Conservation (phyloP, 2,329 filamentous ascomycete species). For the Ilyonectria mors-panacis region DNA sequence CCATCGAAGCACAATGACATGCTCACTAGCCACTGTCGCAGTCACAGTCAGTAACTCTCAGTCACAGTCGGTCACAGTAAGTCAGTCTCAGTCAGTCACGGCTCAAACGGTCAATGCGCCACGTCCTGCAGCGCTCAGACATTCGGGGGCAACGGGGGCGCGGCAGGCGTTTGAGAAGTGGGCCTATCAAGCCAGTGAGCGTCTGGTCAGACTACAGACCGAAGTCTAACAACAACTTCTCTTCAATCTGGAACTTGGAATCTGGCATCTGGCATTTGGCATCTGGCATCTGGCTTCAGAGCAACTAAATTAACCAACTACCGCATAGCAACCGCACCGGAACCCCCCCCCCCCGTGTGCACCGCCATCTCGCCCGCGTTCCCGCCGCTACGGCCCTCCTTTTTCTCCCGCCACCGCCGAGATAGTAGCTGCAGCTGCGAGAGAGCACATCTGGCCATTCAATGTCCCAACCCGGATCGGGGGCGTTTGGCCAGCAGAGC, state of each 20-base stretch:
- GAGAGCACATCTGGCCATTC: not conserved
- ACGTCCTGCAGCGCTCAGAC: conserved; percentile 26
- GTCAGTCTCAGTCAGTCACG: conserved; percentile 4
- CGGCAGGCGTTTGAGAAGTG: conserved; percentile 26
- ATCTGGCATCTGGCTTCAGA: not conserved
- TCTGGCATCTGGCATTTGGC: conserved; percentile 1
- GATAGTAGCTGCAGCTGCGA: not conserved
- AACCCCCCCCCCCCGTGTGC: not conserved
- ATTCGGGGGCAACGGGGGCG: conserved; percentile 20
- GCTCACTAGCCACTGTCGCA: conserved; percentile 1
- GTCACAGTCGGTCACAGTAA: no score
- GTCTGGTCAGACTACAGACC: conserved; percentile 4
- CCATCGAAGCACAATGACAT: not conserved
- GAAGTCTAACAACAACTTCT: conserved; percentile 23
- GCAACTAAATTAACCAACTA: not conserved
- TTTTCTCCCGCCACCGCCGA: not conserved
- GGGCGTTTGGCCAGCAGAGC: conserved; percentile 33
- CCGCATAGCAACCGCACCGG: not conserved
- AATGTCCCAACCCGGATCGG: conserved; percentile 37
- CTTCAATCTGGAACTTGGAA: conserved; percentile 3
- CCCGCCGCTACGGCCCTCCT: not conserved
- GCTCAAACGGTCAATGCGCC: conserved; percentile 30
- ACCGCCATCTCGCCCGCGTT: not conserved
- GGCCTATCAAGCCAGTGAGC: conserved; percentile 15
- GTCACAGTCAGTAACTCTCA: conserved; percentile 1